Evolutionary conservation across 768 basidiomycete species (phyloP).

Genomic region (Amanita fuliginea): DNA sequence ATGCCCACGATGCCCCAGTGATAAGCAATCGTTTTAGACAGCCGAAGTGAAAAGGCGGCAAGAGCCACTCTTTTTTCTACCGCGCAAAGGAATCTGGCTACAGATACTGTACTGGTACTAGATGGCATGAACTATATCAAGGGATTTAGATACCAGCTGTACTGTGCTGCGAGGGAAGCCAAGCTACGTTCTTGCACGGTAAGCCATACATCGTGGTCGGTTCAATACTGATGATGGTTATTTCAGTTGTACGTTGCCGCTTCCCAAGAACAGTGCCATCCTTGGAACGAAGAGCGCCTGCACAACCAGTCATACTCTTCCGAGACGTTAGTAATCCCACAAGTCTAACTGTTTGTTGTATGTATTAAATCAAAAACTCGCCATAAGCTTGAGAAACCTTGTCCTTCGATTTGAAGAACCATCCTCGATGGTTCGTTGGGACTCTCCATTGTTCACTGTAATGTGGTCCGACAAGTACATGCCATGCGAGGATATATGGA

Average conservation of each 20-base stretch:
- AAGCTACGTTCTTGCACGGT: conserved; percentile 84
- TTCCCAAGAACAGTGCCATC: conserved; percentile 60
- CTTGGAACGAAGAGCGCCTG: conserved; percentile 56
- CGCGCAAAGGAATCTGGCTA: conserved; percentile 61
- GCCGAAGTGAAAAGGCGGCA: conserved; percentile 79
- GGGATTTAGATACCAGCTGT: conserved; percentile 96
- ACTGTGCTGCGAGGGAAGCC: conserved; percentile 87
- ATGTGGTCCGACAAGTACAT: conserved; percentile 60
- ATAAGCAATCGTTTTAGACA: conserved; percentile 33
- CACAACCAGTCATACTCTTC: conserved; percentile 34
- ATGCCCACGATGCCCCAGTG: neutral
- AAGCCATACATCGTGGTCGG: conserved; percentile 14
- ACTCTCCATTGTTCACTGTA: conserved; percentile 87
- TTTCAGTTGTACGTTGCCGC: conserved; percentile 60
- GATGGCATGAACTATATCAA: conserved; percentile 97
- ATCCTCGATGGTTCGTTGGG: conserved; percentile 98
- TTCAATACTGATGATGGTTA: conserved; percentile 4
- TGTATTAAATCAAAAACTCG: neutral
- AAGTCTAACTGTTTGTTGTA: conserved; percentile 1
- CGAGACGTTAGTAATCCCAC: conserved; percentile 52
- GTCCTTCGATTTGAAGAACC: conserved; percentile 91
- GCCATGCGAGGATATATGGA: conserved; percentile 67
- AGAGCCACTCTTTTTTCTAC: conserved; percentile 77
- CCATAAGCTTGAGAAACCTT: conserved; percentile 69
- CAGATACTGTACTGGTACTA: conserved; percentile 74